A percentile compares a stretch with the other conserved stretches of the same genome.
These are phyloP conservation scores for Fraxinus xanthoxyloides DNA, from an alignment of 305 asterid species.

Conservation along the genomic window DNA sequence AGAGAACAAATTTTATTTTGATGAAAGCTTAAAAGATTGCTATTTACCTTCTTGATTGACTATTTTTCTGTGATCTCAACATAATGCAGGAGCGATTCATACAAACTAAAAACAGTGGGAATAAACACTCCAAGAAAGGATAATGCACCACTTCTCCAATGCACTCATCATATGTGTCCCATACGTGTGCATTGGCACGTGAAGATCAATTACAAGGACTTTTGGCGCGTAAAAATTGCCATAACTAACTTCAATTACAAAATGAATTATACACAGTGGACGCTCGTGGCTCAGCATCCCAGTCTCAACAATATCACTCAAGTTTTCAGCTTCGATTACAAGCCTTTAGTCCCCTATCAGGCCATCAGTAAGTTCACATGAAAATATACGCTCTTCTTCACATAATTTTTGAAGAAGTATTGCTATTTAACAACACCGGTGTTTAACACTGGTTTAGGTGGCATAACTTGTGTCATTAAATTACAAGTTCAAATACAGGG, in stretches of 20 bases:
- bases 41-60: background rate
- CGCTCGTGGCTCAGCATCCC: constrained; percentile 73
- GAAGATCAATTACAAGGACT: constrained; percentile 64
- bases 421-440: no score
- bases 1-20: background rate
- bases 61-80: background rate
- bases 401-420: background rate
- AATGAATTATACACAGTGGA: constrained; percentile 67
- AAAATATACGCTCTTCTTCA: background rate
- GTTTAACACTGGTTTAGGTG: no score
- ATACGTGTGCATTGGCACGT: constrained; percentile 79
- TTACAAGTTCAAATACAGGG: no score
- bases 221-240: constrained; percentile 74
- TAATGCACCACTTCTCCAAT: constrained; percentile 54
- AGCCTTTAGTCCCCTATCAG: constrained; percentile 66
- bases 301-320: constrained; percentile 74
- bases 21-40: background rate
- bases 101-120: constrained; percentile 44
- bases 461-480: no score
- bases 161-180: constrained; percentile 81
- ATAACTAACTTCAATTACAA: constrained; percentile 70
- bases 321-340: constrained; percentile 74
- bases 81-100: constrained; percentile 43
- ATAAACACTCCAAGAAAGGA: constrained; percentile 66
- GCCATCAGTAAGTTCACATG: constrained; percentile 54